Evolutionary conservation across 164 flowering plant genomes (phyloP), one percentile per base, ranked within the genome.

Genomic region (Annona cherimola): DNA sequence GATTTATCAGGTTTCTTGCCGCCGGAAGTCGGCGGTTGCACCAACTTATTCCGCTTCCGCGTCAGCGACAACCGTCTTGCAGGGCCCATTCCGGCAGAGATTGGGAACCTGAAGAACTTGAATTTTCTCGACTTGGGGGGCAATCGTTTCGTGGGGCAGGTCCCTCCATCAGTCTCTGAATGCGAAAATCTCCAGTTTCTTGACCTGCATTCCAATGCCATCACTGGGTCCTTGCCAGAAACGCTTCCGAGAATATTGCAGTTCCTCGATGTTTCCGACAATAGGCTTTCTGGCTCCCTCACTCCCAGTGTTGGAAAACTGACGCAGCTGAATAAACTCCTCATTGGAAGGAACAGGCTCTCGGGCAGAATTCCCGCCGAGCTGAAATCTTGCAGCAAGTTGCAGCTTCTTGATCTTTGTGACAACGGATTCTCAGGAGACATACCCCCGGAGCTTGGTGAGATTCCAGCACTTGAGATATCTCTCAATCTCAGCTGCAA

Each of bases 401-500:
- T 93, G 8, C 93, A 86, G 76, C 61, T 89, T 73, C 60, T 95
- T 8, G 90, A 95, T 73, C 81, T 95, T 18, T 88, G 98, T 1
- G 82, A 80, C 71, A 95, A 95, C 70, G 73, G 78, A 18, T 82
- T 95, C 76, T 84, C 84, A 0, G 97, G 94, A 1, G 87, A 83
- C 43, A 83, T 95, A 65, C 99, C 99, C 0, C 84, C 83, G 69
- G 90, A 89, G 74, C 63, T 95, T 42, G 96, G 91, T 44, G 81
- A 69, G 75, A 77, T 95, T 72, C 87, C 90, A 3, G 83, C 89
- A 0, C 90, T 95, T 0, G 97, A 83, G 71, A 93, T 95, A 68
- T 79, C 96, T 71, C 88, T 95, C 62, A 93, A 95, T 68, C 90
- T 95, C 50, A 95, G 99, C 86, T 85, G 79, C 64, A 93, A 93